Evolutionary conservation across 768 basidiomycete genomes (phyloP), one percentile per base, ranked within the genome.

Genomic region (Gautieria morchelliformis): DNA sequence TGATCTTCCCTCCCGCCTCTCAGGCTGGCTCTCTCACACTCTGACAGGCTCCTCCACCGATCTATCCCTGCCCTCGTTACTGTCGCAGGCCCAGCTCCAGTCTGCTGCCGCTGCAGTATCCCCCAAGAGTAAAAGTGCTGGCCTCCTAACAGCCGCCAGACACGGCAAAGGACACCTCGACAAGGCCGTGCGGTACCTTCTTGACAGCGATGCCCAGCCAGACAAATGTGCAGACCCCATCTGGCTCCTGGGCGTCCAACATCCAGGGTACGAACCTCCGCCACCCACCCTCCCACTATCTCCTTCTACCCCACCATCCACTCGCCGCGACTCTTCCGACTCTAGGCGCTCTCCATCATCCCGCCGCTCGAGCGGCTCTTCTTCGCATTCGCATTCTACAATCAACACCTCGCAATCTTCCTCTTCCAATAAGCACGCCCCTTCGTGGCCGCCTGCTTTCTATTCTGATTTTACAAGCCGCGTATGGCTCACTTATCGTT

Each of bases 401-500:
- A 40, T 58, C 50, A 56, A 51, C 52, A 62, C 64, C 3, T 62
- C 65, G 4, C 70, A 75, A 32, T 74, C 74, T 0, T 62, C 69
- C 0, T 62, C 70, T 0, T 67, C 74, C 5, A 51, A 57, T 50
- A 68, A 70, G 59, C 61, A 68, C 39, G 63, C 66, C 12, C 17
- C 74, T 80, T 64, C 70, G 50, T 92, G 90, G 90, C 89, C 89
- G 0, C 79, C 84, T 8, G 78, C 79, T 37, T 96, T 96, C 67
- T 93, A 93, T 65, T 75, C 79, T 12, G 94, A 97, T 71, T 97
- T 95, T 68, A 84, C 84, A 0, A 89, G 89, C 0, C 77, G 87
- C 6, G 76, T 96, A 52, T 96, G 92, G 87, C 78, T 94, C 45
- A 95, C 93, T 0, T 98, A 98, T 71, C 88, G 94, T 22, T 84